Base-by-base conservation (phyloP, 495 filamentous ascomycete genomes). In the Tuber indicum region DNA sequence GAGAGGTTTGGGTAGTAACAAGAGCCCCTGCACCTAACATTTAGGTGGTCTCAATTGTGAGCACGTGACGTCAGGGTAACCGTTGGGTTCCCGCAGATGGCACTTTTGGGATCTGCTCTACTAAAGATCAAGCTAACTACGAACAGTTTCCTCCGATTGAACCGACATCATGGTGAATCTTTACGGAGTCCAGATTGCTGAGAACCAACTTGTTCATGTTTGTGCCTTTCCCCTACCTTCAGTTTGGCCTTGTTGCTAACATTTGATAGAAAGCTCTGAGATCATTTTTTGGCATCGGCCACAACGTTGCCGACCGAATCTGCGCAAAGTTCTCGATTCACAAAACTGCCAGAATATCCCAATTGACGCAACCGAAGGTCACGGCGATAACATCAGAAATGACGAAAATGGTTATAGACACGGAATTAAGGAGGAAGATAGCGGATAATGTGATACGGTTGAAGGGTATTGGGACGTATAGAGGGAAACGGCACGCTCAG, bases 241-340 rank as follows among this genome's bases (percentile, higher is more conserved):
- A 62, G 32, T 70, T 39, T 14, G 0, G 71, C n/a, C 10, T 49
- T 44, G 19, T 71, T 74, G 42, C 72, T 58, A 26, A 42, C 39
- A 0, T 12, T 58, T 62, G 72, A 49, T 83, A 97, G 93, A 92
- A 91, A 88, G 90, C 92, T 21, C 91, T 98, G 75, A 87, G 94
- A 85, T 86, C 87, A 72, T 98, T 98, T 90, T 98, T 97, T 86
- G 94, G 93, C 73, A 89, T 98, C 78, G 96, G 96, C 16, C 87
- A 89, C 72, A 87, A 91, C 74, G 86, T 89, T 26, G 91, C 92
- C 62, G 85, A 87, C 19, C 90, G 91, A 74, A 89, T 99, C 76
- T 89, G 98, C 82, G 92, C 96, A 79, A 94, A 92, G 81, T 91
- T 92, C 85, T 89, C 89, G 83, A 96, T 99, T 85, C 92, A 97